These are phyloP conservation scores for Termitomyces sp. DNA, from an alignment of 768 basidiomycete species.

Conservation along the genomic window DNA sequence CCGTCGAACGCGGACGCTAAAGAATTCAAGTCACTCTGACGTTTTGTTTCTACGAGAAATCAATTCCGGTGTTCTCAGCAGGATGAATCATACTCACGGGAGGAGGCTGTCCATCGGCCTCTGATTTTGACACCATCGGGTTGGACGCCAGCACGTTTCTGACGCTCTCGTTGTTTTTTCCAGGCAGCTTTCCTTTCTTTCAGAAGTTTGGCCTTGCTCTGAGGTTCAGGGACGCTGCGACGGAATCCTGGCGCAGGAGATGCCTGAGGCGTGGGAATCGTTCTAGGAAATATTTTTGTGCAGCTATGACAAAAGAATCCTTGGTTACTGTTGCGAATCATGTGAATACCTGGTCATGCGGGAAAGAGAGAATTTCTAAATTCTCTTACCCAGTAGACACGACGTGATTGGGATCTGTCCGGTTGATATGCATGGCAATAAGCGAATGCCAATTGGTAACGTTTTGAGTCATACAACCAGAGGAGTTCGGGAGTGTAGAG, in stretches of 20 bases:
- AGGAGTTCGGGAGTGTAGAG: slow-evolving; percentile 44
- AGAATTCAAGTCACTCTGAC: slow-evolving; percentile 39
- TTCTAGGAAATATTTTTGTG: slow-evolving; percentile 47
- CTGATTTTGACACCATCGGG: slow-evolving; percentile 47
- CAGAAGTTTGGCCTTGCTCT: slow-evolving; percentile 46
- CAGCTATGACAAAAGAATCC: slow-evolving; percentile 61
- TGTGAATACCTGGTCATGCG: background rate
- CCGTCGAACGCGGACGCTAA: slow-evolving; percentile 56
- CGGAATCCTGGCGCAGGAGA: slow-evolving; percentile 40
- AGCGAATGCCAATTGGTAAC: slow-evolving; percentile 56
- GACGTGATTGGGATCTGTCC: slow-evolving; percentile 60
- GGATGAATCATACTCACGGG: slow-evolving; percentile 33
- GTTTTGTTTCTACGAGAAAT: slow-evolving; percentile 38
- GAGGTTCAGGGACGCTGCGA: slow-evolving; percentile 32
- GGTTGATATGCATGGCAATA: slow-evolving; percentile 41
- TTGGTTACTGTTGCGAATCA: slow-evolving; percentile 32
- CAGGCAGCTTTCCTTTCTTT: slow-evolving; percentile 45
- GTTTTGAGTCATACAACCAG: slow-evolving; percentile 44
- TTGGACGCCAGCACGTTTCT: slow-evolving; percentile 28
- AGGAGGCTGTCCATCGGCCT: slow-evolving; percentile 59
- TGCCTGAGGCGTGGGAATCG: slow-evolving; percentile 34
- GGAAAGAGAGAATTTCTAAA: slow-evolving; percentile 7
- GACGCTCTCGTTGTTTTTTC: slow-evolving; percentile 40
- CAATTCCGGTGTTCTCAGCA: background rate
- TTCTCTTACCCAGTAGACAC: slow-evolving; percentile 55